Evolutionary conservation across 768 basidiomycete species (phyloP), one percentile per base, ranked within the genome.

Genomic region (Agaricus bisporus): DNA sequence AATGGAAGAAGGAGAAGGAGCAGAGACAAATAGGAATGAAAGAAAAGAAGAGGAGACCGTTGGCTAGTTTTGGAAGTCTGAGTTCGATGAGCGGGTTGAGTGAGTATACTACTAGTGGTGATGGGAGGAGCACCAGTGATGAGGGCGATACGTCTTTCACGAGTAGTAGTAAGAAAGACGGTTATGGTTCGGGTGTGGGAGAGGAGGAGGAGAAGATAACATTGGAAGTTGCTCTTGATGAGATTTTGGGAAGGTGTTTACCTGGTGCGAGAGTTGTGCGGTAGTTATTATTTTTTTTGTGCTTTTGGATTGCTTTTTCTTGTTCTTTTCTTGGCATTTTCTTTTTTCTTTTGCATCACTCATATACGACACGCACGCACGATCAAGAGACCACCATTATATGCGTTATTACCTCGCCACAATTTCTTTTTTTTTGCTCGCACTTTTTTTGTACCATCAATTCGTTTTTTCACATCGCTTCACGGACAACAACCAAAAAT

Each of bases 141-240:
- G 20, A 18, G 20, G 18, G 41, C 9, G 28, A 36, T 29, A 32
- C 10, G 17, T 32, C 32, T 32, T 32, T 32, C 5, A 11, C 32
- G 32, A 38, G 22, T 22, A 38, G 22, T 22, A 38, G 15, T 5
- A n/a, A 29, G n/a, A 20, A 35, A 25, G 49, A 35, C 12, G 41
- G 29, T 18, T 11, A 29, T 29, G 36, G 43, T 11, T 35, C 17
- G 43, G 26, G 43, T 28, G 51, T 37, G 11, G 15, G 44, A 17
- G 29, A n/a, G n/a, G 44, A 22, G 43, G 51, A 52, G 51, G 51
- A 52, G 22, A 52, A 36, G 44, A 52, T 52, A n/a, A 52, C 51
- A 36, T 25, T 52, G 2, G 51, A 52, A 29, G 51, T 52, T 52
- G 51, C 51, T 32, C 51, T 52, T 52, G 51, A 35, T 22, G 51